These are phyloP conservation scores for Suillus paluster DNA, from an alignment of 768 basidiomycete genomes.

Conservation along the genomic window DNA sequence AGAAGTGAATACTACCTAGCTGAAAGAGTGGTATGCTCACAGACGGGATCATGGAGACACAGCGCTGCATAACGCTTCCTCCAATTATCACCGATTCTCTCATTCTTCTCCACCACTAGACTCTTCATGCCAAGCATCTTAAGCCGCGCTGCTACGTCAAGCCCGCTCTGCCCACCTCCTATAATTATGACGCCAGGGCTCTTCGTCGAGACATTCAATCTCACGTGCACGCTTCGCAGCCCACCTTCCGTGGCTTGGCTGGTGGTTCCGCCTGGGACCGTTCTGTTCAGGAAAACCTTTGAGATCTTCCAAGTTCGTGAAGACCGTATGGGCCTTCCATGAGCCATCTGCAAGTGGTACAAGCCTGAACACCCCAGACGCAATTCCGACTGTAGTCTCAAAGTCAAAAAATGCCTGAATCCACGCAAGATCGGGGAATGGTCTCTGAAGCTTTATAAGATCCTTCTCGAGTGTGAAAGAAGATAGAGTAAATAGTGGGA, in stretches of 20 bases:
- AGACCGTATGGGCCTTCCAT: conserved; percentile 54
- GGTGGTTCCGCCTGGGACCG: conserved; percentile 48
- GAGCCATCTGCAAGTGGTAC: conserved; percentile 45
- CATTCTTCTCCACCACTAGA: conserved; percentile 29
- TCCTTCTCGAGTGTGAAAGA: conserved; percentile 29
- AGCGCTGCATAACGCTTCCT: conserved; percentile 53
- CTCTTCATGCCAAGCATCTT: conserved; percentile 27
- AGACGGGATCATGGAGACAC: conserved; percentile 39
- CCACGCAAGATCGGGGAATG: conserved; percentile 44
- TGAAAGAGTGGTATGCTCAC: conserved; percentile 19
- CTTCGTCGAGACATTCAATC: conserved; percentile 38
- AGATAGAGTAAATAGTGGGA: conserved; percentile 30
- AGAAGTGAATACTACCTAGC: background rate
- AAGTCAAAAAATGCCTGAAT: conserved; percentile 51
- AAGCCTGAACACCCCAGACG: conserved; percentile 49
- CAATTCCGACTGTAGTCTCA: conserved; percentile 43
- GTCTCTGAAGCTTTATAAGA: conserved; percentile 25
- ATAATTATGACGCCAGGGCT: conserved; percentile 58
- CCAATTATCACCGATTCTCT: conserved; percentile 37
- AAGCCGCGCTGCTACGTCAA: conserved; percentile 62
- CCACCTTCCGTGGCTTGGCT: conserved; percentile 41
- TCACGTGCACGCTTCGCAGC: conserved; percentile 31
- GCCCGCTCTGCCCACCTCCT: conserved; percentile 57
- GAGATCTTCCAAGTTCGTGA: conserved; percentile 56
- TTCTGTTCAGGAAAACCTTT: conserved; percentile 47